Base-by-base conservation (phyloP, 345 rosid species). In the Brassica nigra region DNA sequence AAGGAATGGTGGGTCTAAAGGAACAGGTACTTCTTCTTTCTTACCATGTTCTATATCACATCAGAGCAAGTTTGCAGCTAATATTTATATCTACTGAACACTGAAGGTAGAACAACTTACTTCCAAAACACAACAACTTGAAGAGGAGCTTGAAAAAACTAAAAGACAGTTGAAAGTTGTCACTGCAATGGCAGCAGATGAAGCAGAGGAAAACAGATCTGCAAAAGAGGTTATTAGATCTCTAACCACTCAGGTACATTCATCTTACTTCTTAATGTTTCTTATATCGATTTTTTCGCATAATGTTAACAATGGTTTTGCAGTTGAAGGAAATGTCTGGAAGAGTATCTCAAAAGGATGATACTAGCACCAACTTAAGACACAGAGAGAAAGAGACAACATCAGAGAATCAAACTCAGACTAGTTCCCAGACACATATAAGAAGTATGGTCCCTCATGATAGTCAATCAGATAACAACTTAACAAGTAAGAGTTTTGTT, bases 191-290 rank as follows among this genome's bases (percentile, higher is more conserved):
- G 96, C 94, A 64, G 85, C 88, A 77, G 90, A 89, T 81, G 98
- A 94, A 88, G 98, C 91, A 81, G 91, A 86, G 74, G 94, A 89
- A 78, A 88, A 91, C 87, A 89, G 80, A 83, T 85, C 97, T 15
- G 97, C 97, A 5, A 92, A 89, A 70, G 98, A 90, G 65, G 92
- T 91, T 76, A 91, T 92, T 23, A 88, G 82, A 84, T 86, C 93
- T 27, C 86, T 94, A 31, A 88, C 92, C 67, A 76, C 86, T 87
- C 97, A 94, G 97, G 98, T 90, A 42, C 63, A 12, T 52, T 74
- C 4, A 23, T 73, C 27, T 36, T 47, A 4, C 64, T 20, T 74
- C 27, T 75, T 65, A 11, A 11, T 36, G 49, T 39, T 3, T 69
- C 30, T 9, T 57, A 29, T 12, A 36, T 30, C 29, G 5, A 42